phyloP scores from a whole-genome alignment of 1,284 basidiomycete genomes.

The Ganoderma multipileum region DNA sequence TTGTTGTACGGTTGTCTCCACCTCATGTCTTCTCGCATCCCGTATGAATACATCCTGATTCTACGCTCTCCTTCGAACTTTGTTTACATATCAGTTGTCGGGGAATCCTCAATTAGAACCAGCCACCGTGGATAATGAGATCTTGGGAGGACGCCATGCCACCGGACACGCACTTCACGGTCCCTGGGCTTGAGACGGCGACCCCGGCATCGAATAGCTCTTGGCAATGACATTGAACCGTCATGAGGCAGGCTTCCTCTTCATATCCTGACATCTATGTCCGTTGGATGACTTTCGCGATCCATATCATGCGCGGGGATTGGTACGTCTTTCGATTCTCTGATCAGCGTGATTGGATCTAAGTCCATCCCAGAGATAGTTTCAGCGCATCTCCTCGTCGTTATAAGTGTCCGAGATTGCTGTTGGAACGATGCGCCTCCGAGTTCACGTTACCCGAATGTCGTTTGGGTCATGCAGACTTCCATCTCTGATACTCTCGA shows the following conservation, averaged over 20 bases:
- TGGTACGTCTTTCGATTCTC: background rate
- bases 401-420: background rate
- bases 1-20: background rate
- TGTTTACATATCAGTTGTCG: background rate
- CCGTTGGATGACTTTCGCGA: background rate
- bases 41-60: background rate
- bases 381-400: background rate
- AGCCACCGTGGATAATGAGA: background rate
- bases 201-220: background rate
- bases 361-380: too few relatives aligned
- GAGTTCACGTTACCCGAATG: background rate
- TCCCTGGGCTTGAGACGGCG: background rate
- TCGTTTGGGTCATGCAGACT: background rate
- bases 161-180: too few relatives aligned
- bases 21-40: background rate
- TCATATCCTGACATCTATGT: constrained; percentile 3
- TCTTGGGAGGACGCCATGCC: too few relatives aligned
- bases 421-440: background rate
- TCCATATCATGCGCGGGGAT: constrained; percentile 4
- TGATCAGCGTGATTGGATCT: background rate
- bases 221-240: background rate
- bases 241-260: background rate
- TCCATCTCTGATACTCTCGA: constrained; percentile 6
- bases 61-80: background rate
- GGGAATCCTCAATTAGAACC: background rate